Base-by-base conservation (phyloP, 2,329 filamentous ascomycete genomes). In the Cryoendolithus antarcticus region DNA sequence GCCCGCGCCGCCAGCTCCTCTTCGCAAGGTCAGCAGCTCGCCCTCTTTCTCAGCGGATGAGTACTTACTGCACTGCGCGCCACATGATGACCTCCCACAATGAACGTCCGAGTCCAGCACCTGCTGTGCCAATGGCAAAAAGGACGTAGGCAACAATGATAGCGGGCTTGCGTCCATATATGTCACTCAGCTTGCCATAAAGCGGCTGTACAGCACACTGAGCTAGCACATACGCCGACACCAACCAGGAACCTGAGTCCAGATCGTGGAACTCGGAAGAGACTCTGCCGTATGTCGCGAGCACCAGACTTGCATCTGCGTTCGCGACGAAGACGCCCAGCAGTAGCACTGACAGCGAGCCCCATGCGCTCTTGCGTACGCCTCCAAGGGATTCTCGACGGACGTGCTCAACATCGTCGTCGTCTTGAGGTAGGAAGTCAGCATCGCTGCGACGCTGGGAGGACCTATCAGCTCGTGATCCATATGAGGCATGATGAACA, bases 301-400 rank as follows among this genome's bases (percentile, higher is more conserved):
- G 61, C 0, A 85, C 69, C 0, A 85, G 61, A 1, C 75, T 78
- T 0, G 63, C 60, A 50, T 86, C 81, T 10, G 73, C 71, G 39
- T 78, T 77, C 5, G 72, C 71, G 9, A 82, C 71, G 47, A 85
- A 82, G 9, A 80, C 74, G 8, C 74, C 74, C 66, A 58, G 46
- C 2, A 58, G 40, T 1, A 58, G 46, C 2, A 57, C 53, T 4
- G 54, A 57, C 9, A 59, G 46, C 6, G 50, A 53, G 3, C 44
- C 46, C 39, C 47, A 55, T 6, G 52, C 44, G 4, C 46, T 40
- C 32, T 30, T 40, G 10, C 43, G 13, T 10, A 41, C 33, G 15
- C 42, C 39, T 27, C 39, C 41, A 31, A 42, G 32, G 12, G 44
- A 40, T 9, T 41, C 33, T n/a, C 31, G 35, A 10, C 40, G 34